Conservation (phyloP, 352 stramenopile genomes). For the Phytopythium mirpurense region DNA sequence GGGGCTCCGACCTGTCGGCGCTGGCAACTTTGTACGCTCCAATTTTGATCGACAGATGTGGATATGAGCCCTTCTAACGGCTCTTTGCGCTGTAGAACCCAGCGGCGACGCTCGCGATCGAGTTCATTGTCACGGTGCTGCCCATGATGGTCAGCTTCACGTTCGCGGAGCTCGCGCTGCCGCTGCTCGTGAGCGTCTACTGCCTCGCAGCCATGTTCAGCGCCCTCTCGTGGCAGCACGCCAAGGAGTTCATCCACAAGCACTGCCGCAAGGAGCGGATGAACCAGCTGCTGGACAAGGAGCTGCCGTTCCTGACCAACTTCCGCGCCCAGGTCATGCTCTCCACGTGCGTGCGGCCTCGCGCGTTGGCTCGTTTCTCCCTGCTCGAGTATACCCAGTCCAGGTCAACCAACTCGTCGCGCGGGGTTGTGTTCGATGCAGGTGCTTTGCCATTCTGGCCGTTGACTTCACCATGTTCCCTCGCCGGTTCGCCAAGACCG, state of each 20-base stretch:
- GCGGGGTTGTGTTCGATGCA: slow-evolving; percentile 9
- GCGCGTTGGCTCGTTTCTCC: no score
- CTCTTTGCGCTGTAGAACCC: slow-evolving; percentile 30
- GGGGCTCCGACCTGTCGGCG: slow-evolving; percentile 43
- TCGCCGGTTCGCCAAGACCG: slow-evolving; percentile 93
- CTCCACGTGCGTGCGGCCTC: slow-evolving; percentile 47
- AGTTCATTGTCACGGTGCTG: slow-evolving; percentile 63
- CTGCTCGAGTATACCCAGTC: no score
- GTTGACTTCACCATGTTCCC: slow-evolving; percentile 98
- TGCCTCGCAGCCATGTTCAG: slow-evolving; percentile 42
- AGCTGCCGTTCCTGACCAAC: slow-evolving; percentile 74
- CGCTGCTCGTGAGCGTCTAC: slow-evolving; percentile 57
- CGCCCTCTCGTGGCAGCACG: slow-evolving; percentile 62
- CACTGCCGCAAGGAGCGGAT: slow-evolving; percentile 81
- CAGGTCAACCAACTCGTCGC: no score
- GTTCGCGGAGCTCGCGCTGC: slow-evolving; percentile 48
- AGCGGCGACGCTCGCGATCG: slow-evolving; percentile 46
- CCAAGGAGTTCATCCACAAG: slow-evolving; percentile 68
- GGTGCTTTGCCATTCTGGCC: slow-evolving; percentile 93
- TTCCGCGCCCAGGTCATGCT: slow-evolving; percentile 81
- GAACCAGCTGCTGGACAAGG: slow-evolving; percentile 61
- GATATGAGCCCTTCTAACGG: not conserved
- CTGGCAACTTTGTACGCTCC: slow-evolving; percentile 39
- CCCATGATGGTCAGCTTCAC: slow-evolving; percentile 75
- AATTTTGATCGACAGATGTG: no score